Base-by-base conservation (phyloP, 495 filamentous ascomycete genomes). In the Penicillium cosmopolitanum region DNA sequence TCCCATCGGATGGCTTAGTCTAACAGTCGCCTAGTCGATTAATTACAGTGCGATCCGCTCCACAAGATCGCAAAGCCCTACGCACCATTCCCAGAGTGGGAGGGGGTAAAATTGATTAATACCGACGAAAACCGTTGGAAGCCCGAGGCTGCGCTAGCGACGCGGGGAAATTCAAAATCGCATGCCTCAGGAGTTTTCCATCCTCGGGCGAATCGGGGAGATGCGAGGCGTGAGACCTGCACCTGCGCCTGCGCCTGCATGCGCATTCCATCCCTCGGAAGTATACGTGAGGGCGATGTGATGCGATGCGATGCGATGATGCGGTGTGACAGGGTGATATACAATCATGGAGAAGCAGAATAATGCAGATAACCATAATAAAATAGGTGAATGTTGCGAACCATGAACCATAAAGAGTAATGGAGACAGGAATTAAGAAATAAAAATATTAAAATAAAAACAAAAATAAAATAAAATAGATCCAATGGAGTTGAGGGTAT, bases 111-210 rank as follows among this genome's bases (percentile, higher is more conserved):
- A 16, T 44, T 44, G n/a, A 44, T 44, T 19, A 44, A 44, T 16
- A 44, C 42, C 42, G 56, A 38, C 25, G n/a, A 52, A 59, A 60
- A 55, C 57, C 51, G 57, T 60, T 60, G 51, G 42, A 42, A 36
- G 43, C 19, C 57, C 51, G 57, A 60, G 52, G 25, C 57, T 53
- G 35, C 57, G 35, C 57, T 60, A 60, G 52, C 23, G 57, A 55
- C 57, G 57, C 57, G 51, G 57, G 57, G 57, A 50, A 53, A 34
- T 43, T 18, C n/a, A 43, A 31, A 33, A 28, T 46, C 42, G 15
- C 42, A 19, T 44, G 42, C 16, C n/a, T n/a, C 15, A 44, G 16
- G 42, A 18, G 18, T 19, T 55, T 28, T n/a, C 35, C 46, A 38
- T 19, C n/a, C 28, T 10, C 35, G 21, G 21, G 54, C 55, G 46